These are phyloP conservation scores for Agarophyton chilense DNA, from an alignment of 23 red algal genomes.

Conservation along the genomic window DNA sequence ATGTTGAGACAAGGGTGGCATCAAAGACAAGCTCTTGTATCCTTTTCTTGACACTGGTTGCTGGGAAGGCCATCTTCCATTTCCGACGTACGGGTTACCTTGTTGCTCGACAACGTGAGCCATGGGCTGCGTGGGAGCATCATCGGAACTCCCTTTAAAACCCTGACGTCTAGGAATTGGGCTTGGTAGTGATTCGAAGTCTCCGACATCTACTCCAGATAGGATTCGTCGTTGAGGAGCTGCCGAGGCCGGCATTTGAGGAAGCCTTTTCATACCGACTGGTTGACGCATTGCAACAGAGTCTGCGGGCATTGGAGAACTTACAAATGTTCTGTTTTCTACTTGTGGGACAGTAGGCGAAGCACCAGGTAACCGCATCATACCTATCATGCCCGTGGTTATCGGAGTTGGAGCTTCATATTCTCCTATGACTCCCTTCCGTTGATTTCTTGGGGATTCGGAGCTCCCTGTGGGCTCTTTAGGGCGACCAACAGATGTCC, in stretches of 20 bases:
- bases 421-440: neutral
- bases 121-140: neutral
- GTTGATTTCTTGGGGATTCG: neutral
- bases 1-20: slow-evolving; percentile 2
- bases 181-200: slow-evolving; percentile 12
- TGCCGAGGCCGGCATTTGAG: neutral
- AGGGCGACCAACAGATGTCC: neutral
- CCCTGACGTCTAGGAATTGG: slow-evolving; percentile 18
- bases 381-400: neutral
- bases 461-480: neutral
- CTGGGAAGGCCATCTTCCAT: slow-evolving; percentile 2
- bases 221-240: neutral
- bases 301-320: neutral
- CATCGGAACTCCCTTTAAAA: slow-evolving; percentile 10
- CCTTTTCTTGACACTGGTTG: slow-evolving; percentile 20
- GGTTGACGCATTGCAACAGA: neutral
- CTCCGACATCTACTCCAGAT: neutral
- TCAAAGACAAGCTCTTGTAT: slow-evolving; percentile 15
- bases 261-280: slow-evolving; percentile 24
- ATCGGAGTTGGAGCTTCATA: neutral
- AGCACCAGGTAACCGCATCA: slow-evolving; percentile 18
- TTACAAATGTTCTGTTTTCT: neutral
- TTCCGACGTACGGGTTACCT: neutral
- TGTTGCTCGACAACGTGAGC: neutral
- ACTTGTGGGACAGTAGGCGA: neutral